Base-by-base conservation (phyloP, 768 basidiomycete genomes). In the Paxillus rubicundulus region DNA sequence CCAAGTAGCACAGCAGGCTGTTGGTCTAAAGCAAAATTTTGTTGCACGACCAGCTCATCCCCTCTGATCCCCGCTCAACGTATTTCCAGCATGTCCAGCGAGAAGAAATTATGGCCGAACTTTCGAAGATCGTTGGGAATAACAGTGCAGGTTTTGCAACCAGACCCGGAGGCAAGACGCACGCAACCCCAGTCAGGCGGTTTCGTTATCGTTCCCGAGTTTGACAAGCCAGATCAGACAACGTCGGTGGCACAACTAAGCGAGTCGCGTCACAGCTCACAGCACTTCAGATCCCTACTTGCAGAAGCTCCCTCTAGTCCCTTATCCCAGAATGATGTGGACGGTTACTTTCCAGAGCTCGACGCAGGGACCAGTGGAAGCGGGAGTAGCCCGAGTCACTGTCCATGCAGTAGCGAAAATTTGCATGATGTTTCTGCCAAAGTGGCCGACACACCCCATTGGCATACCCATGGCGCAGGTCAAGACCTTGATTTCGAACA, bases 61-160 rank as follows among this genome's bases (percentile, higher is more conserved):
- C 21, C 33, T 54, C 28, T 10, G 10, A 30, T 17, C 46, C 50
- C 59, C 61, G 64, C 43, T 17, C 28, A 46, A 44, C 45, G 13
- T 34, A 33, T 41, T 44, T 45, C 48, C 20, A 39, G 42, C 32
- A 68, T 67, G 68, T 50, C 58, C 24, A 49, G 38, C 47, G 64
- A 68, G 58, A 70, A 65, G 53, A 67, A 55, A 55, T 44, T 45
- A 27, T 66, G 61, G 67, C 50, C 43, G 42, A 53, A 54, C 54
- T 27, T 70, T 50, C 60, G 58, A 54, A 55, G 37, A 5, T 39
- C 45, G 28, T 49, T 53, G 4, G 51, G 40, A 13, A n/a, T 13
- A 38, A 17, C 17, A n/a, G n/a, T n/a, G 4, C n/a, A 38, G 18
- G 13, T 13, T 5, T 10, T 33, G 20, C 20, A 40, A 17, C 16